Percentiles rank a stretch among this genome's conserved stretches.
Conservation (phyloP, 805 yeast species). For the Cyberlindnera amylophila region DNA sequence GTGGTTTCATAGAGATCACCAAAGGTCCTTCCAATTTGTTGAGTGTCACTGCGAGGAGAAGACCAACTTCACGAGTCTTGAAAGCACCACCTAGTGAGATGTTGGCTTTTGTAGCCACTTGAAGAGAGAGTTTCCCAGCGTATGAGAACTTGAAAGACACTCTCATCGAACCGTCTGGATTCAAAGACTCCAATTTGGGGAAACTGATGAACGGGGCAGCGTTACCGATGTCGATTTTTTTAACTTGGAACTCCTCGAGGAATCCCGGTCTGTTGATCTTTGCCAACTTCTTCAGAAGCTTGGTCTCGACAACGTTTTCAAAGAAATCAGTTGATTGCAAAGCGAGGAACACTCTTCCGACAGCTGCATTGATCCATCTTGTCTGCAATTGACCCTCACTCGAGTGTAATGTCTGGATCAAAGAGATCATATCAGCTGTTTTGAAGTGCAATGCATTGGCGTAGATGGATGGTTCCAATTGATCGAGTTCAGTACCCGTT, state of each 20-base stretch:
- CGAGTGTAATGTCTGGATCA: conserved; percentile 75
- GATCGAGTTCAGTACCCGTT: conserved; percentile 26
- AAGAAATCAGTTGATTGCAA: conserved; percentile 68
- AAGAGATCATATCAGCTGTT: conserved; percentile 64
- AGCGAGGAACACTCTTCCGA: conserved; percentile 79
- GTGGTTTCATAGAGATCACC: conserved; percentile 69
- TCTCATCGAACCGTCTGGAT: conserved; percentile 75
- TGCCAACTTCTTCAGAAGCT: conserved; percentile 66
- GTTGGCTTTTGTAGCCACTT: conserved; percentile 75
- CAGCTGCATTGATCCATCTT: conserved; percentile 85
- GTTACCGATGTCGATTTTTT: conserved; percentile 68
- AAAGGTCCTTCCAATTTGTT: conserved; percentile 71
- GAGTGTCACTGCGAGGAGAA: conserved; percentile 66
- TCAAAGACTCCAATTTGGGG: conserved; percentile 63
- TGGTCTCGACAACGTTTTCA: conserved; percentile 51
- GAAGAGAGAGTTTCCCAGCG: conserved; percentile 70
- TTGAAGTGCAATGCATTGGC: conserved; percentile 74
- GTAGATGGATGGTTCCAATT: conserved; percentile 52
- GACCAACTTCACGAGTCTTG: conserved; percentile 67
- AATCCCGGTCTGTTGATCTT: conserved; percentile 86
- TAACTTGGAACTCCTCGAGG: conserved; percentile 75
- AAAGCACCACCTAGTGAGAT: conserved; percentile 74
- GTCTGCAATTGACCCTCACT: conserved; percentile 80
- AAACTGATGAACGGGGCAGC: conserved; percentile 77
- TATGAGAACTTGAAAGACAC: conserved; percentile 62